These are phyloP conservation scores for Pyricularia sp. DNA, from an alignment of 2,329 filamentous ascomycete genomes.

Conservation along the genomic window DNA sequence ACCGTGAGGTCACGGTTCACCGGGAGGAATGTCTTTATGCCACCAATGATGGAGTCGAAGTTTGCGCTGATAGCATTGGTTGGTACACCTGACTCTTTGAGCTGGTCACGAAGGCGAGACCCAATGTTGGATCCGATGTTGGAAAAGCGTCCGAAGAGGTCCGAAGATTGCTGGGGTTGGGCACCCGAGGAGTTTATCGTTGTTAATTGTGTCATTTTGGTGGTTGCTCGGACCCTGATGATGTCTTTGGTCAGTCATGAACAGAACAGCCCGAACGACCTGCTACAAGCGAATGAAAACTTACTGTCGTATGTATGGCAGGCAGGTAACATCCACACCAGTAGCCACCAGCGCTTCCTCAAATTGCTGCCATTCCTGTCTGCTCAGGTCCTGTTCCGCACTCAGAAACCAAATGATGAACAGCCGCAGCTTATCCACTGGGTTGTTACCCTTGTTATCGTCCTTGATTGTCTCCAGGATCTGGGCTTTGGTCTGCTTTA, in stretches of 20 bases:
- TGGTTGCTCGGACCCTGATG: slow-evolving; percentile 48
- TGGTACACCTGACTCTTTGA: slow-evolving; percentile 81
- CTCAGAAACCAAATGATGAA: slow-evolving; percentile 98
- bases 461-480: slow-evolving; percentile 82
- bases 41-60: slow-evolving; percentile 88
- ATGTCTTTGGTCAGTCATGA: slow-evolving; percentile 5
- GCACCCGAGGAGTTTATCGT: slow-evolving; percentile 69
- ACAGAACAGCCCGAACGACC: not conserved
- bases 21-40: slow-evolving; percentile 97
- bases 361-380: slow-evolving; percentile 76
- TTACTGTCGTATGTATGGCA: slow-evolving; percentile 81
- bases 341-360: slow-evolving; percentile 71
- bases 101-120: slow-evolving; percentile 82
- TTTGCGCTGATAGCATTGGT: slow-evolving; percentile 61
- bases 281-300: slow-evolving; percentile 19
- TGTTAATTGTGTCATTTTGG: slow-evolving; percentile 96
- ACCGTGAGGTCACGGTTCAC: slow-evolving; percentile 91
- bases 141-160: slow-evolving; percentile 89
- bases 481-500: slow-evolving; percentile 83
- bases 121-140: slow-evolving; percentile 79
- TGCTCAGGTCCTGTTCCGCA: slow-evolving; percentile 78
- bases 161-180: slow-evolving; percentile 53
- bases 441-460: slow-evolving; percentile 68
- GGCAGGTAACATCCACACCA: slow-evolving; percentile 65
- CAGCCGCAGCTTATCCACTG: slow-evolving; percentile 80